phyloP scores from a whole-genome alignment of 2,329 filamentous ascomycete genomes.

The Alternaria arbusti region DNA sequence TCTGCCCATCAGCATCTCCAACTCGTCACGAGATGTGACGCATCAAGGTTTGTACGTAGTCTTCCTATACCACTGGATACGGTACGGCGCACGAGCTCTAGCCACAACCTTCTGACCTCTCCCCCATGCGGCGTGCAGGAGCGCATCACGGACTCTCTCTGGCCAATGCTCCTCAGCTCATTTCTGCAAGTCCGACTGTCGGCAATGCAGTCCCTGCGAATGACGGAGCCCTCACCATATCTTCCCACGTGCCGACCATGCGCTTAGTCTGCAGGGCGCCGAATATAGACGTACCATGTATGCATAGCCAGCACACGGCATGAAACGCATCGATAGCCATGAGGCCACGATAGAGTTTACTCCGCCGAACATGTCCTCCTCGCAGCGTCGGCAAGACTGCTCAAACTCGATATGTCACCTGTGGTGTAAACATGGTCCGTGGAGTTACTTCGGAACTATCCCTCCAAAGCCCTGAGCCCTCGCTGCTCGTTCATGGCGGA shows the following conservation, averaged over 20 bases:
- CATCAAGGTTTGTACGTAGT: not conserved
- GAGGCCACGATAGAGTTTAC: conserved; percentile 22
- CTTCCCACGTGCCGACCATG: conserved; percentile 27
- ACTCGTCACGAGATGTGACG: not conserved
- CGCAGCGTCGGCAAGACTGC: conserved; percentile 4
- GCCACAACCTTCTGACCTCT: conserved; percentile 10
- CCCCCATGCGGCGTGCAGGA: conserved; percentile 18
- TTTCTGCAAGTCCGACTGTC: conserved; percentile 14
- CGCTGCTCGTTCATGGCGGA: not conserved
- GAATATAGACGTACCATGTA: conserved; percentile 22
- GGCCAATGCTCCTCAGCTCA: conserved; percentile 12
- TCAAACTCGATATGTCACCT: conserved; percentile 2
- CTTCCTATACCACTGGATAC: not conserved
- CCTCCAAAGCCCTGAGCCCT: not conserved
- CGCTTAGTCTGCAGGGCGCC: conserved; percentile 12
- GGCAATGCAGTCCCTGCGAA: conserved; percentile 17
- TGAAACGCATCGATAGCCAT: conserved; percentile 19
- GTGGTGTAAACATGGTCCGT: conserved; percentile 8
- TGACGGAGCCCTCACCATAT: conserved; percentile 15
- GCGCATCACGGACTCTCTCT: conserved; percentile 21
- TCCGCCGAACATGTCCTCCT: not conserved
- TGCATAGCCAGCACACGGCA: conserved; percentile 22
- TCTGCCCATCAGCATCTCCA: conserved; percentile 17
- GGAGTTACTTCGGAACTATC: conserved; percentile 11
- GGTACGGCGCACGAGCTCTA: conserved; percentile 2